A percentile compares a stretch with the other conserved stretches of the same genome.
Evolutionary conservation across 768 basidiomycete species (phyloP).

Genomic region (Gymnopilus junonius): DNA sequence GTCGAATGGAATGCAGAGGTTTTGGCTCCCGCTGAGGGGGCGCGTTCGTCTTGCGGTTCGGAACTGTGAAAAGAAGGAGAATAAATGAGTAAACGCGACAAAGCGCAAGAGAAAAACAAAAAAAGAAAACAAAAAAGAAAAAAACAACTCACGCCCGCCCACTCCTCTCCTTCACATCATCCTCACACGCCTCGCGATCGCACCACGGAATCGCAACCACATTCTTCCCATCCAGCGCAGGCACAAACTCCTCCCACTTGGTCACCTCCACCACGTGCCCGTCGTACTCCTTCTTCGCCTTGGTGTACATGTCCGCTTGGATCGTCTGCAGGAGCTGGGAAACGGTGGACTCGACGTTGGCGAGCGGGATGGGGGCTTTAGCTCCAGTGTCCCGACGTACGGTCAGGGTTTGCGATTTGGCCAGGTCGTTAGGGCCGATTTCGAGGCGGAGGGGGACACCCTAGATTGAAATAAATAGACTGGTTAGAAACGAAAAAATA

Average conservation of each 20-base stretch:
- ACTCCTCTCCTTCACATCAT: constrained; percentile 96
- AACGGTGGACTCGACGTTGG: constrained; percentile 51
- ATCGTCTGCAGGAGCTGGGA: constrained; percentile 79
- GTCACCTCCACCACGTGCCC: constrained; percentile 73
- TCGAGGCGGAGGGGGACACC: constrained; percentile 98
- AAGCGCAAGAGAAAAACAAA: neutral
- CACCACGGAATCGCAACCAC: constrained; percentile 96
- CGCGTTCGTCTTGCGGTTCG: constrained; percentile 91
- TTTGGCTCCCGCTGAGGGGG: constrained; percentile 97
- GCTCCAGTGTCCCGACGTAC: constrained; percentile 75
- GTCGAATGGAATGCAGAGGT: constrained; percentile 97
- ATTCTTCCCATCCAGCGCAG: constrained; percentile 86
- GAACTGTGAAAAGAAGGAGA: constrained; percentile 47
- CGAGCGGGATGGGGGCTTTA: constrained; percentile 49
- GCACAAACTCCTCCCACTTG: constrained; percentile 93
- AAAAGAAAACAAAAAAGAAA: constrained; percentile 9
- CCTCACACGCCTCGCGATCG: constrained; percentile 90
- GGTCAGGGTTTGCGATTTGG: constrained; percentile 77
- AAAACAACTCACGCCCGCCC: constrained; percentile 68
- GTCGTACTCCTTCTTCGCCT: constrained; percentile 76
- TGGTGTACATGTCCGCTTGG: constrained; percentile 85
- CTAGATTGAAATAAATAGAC: constrained; percentile 36
- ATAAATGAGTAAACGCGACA: neutral
- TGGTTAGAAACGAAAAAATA: constrained; percentile 1
- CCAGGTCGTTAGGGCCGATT: constrained; percentile 92